Evolutionary conservation across 139 green algal genomes (phyloP).

Genomic region (Nannochloris sp.): DNA sequence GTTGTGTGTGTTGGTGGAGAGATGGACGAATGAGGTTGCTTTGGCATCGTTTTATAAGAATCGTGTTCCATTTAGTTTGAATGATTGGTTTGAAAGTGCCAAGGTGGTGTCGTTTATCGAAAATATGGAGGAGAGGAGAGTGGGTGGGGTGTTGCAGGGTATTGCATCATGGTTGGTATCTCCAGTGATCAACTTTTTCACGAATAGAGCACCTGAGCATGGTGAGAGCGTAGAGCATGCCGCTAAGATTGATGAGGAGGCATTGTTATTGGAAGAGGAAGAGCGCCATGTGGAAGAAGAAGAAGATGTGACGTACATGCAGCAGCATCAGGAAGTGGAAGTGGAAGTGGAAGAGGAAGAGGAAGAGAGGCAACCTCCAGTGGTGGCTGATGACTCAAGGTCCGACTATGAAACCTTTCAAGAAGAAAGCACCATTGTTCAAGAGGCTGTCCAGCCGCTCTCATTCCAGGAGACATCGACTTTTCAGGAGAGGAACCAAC

Average conservation of each 20-base stretch:
- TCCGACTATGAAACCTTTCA: too few species aligned
- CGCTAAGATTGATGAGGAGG: too few species aligned
- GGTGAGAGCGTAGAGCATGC: too few species aligned
- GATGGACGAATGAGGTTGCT: constrained; percentile 31
- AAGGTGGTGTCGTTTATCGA: constrained; percentile 1
- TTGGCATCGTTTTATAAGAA: constrained; percentile 11
- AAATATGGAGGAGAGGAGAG: neutral
- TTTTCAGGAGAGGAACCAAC: neutral
- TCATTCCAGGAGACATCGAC: neutral
- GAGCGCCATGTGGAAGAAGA: too few species aligned
- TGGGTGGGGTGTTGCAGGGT: neutral
- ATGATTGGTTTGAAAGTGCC: constrained; percentile 22
- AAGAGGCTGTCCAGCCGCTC: neutral
- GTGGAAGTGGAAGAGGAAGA: too few species aligned
- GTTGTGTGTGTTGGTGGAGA: constrained; percentile 27
- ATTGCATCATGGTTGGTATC: neutral
- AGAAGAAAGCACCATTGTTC: neutral
- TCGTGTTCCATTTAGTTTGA: constrained; percentile 13
- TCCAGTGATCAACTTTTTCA: too few species aligned
- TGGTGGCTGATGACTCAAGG: too few species aligned
- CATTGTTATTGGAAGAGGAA: too few species aligned
- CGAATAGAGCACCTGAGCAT: too few species aligned
- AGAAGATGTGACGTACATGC: too few species aligned
- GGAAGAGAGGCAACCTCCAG: too few species aligned
- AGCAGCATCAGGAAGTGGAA: too few species aligned